Base-by-base conservation (phyloP, 2,329 filamentous ascomycete genomes). In the Aureobasidium sp. region DNA sequence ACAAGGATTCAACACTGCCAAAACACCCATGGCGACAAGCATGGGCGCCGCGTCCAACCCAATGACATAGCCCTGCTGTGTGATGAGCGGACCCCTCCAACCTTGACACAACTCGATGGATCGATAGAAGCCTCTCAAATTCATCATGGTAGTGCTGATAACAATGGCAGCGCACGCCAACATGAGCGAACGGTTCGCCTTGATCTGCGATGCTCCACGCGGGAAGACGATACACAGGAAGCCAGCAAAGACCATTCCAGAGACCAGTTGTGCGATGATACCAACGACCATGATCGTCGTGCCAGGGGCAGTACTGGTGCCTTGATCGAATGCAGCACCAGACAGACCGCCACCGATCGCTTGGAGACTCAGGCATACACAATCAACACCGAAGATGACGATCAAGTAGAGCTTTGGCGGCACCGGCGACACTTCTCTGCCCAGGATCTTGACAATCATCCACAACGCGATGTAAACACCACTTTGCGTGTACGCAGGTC, bases 71-170 rank as follows among this genome's bases (percentile, higher is more conserved):
- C 43, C 55, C 15, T 59, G 33, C n/a, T 50, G 11, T 4, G 35
- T 59, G 11, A 59, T 59, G 13, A 59, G 37, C 3, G 33, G 33
- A 9, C 45, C 55, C 6, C 45, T 59, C 55, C 55, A 59, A 6
- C 55, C 55, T 25, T 59, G 55, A 27, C 55, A 59, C 5, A 59
- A 13, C 25, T 59, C 55, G 43, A 59, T 35, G 25, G 55, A 59
- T 6, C 55, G n/a, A 37, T 59, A 59, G 27, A 50, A 59, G 17
- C 55, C 55, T 50, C 55, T 31, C 23, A 59, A 23, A 15, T 49
- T 50, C 55, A 59, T 59, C 55, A 59, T 59, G 11, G 55, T 40
- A 15, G 55, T 59, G 23, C 55, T 59, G 27, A 59, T 42, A 21
- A 59, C 55, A 31, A 59, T 50, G 17, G 45, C 55, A 13, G 29